These are phyloP conservation scores for Salvia hispanica DNA, from an alignment of 257 asterid genomes.

Conservation along the genomic window DNA sequence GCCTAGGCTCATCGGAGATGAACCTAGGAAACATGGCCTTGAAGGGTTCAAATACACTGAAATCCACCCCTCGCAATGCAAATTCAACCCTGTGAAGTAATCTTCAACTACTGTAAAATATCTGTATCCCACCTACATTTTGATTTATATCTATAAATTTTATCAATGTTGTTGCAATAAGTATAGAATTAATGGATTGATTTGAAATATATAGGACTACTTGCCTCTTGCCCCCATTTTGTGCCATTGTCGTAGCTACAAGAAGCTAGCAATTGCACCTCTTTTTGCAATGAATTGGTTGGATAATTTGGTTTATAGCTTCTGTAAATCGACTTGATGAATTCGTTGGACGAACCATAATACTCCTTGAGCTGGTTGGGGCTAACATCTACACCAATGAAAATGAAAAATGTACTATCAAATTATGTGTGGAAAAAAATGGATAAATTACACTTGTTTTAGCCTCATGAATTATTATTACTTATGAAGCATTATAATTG, in stretches of 20 bases:
- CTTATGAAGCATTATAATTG: no score
- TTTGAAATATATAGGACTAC: background rate
- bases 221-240: conserved; percentile 67
- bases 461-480: no score
- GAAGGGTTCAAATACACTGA: conserved; percentile 51
- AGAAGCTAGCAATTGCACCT: conserved; percentile 49
- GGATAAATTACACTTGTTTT: no score
- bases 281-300: conserved; percentile 28
- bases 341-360: conserved; percentile 60
- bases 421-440: no score
- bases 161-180: background rate
- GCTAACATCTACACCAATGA: conserved; percentile 47
- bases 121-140: conserved; percentile 57
- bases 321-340: conserved; percentile 40
- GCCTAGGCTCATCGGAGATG: conserved; percentile 44
- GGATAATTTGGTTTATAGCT: conserved; percentile 21
- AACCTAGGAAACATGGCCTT: conserved; percentile 56
- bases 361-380: conserved; percentile 32
- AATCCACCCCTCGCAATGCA: conserved; percentile 64
- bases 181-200: no score
- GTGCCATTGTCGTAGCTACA: conserved; percentile 47
- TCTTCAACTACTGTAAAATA: conserved; percentile 60
- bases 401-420: no score
- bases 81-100: conserved; percentile 44
- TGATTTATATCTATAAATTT: background rate